Base-by-base conservation (phyloP, 2,329 filamentous ascomycete genomes). In the Fusarium pseudograminearum region DNA sequence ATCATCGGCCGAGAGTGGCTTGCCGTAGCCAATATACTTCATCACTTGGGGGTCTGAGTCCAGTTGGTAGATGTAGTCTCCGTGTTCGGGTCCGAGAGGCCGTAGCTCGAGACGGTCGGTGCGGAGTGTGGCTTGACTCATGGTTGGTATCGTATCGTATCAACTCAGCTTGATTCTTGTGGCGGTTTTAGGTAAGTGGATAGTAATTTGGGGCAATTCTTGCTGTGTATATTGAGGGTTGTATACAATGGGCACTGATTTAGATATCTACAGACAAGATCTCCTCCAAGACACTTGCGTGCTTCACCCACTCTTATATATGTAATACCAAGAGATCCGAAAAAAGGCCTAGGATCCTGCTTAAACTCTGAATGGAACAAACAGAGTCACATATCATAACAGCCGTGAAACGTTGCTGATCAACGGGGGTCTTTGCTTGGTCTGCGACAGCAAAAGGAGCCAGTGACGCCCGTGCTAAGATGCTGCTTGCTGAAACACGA, bases 21-120 rank as follows among this genome's bases (percentile, higher is more conserved):
- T 71, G 30, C 70, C 70, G 40, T 69, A 73, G 14, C 70, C 70
- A 18, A 73, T 73, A 34, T 73, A 69, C 34, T 64, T 69, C 70
- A 73, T 73, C 20, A 73, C 70, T 33, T 69, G 50, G 3, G 70
- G 58, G 28, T 70, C 47, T 5, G 70, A 61, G 51, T 73, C 70
- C 11, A 73, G 65, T 40, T 71, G 57, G 44, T 69, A 73, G 31
- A 73, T 30, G 30, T 59, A 67, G 38, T 73, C 67, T 20, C 58
- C 55, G 20, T 73, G 70, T 30, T 69, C 59, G 26, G 52, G 46
- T n/a, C 55, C 50, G 14, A 73, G 70, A 24, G 70, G 70, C 28
- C 56, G 41, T 26, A 73, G 34, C 40, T 66, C 56, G 38, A 73
- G 70, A 36, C 70, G 70, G 18, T 44, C 51, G 28, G 70, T 73